These are phyloP conservation scores for Gossypium arboreum DNA, from an alignment of 345 rosid species.

Conservation along the genomic window DNA sequence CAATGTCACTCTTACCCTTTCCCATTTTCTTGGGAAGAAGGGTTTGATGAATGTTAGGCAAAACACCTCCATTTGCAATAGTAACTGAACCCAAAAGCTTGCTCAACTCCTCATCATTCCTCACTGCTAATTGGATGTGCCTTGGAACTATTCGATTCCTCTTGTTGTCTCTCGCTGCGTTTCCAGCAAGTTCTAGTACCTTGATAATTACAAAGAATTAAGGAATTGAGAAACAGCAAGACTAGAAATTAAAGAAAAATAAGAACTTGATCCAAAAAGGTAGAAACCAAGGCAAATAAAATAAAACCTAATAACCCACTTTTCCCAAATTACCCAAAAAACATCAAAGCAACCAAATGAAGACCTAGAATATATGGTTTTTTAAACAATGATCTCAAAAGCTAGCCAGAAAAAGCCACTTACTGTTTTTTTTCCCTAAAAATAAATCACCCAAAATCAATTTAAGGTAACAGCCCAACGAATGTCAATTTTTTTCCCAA, in stretches of 20 bases:
- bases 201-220: neutral
- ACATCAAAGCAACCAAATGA: neutral
- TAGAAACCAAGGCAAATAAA: too few relatives aligned
- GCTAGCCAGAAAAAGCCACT: too few relatives aligned
- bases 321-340: too few relatives aligned
- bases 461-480: too few relatives aligned
- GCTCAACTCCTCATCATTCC: slow-evolving; percentile 72
- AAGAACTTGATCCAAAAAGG: neutral
- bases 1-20: slow-evolving; percentile 53
- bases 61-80: slow-evolving; percentile 71
- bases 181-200: slow-evolving; percentile 76
- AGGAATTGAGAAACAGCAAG: too few relatives aligned
- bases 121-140: slow-evolving; percentile 73
- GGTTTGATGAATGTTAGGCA: slow-evolving; percentile 66
- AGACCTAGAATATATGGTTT: too few relatives aligned
- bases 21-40: slow-evolving; percentile 59
- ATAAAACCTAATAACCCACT: too few relatives aligned
- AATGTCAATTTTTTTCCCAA: neutral
- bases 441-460: too few relatives aligned
- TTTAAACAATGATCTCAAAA: too few relatives aligned
- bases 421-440: too few relatives aligned
- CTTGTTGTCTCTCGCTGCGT: slow-evolving; percentile 77
- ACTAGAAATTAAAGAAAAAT: neutral
- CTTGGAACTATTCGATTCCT: slow-evolving; percentile 68
- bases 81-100: slow-evolving; percentile 68